A percentile compares a stretch with the other conserved stretches of the same genome.
These are phyloP conservation scores for Malus asiatica DNA, from an alignment of 306 rosid genomes.

Conservation along the genomic window DNA sequence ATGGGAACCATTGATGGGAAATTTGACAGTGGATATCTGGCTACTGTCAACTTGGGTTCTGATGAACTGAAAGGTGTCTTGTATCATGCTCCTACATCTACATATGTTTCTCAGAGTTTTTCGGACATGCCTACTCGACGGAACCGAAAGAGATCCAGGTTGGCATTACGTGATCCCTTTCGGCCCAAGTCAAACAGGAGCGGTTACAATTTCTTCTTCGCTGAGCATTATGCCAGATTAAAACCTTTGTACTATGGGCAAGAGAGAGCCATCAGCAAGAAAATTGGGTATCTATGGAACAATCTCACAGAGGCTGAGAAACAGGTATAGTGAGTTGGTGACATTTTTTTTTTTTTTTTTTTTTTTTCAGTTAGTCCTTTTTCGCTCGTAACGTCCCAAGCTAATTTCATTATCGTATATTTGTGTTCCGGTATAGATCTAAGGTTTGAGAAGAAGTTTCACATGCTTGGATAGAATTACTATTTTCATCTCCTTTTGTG, in stretches of 20 bases:
- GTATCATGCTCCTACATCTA: slow-evolving; percentile 54
- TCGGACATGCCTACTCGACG: slow-evolving; percentile 22
- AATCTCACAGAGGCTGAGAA: slow-evolving; percentile 72
- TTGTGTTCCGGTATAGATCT: neutral
- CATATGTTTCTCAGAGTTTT: slow-evolving; percentile 22
- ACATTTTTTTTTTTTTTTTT: neutral
- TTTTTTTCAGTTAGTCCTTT: neutral
- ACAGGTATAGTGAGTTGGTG: slow-evolving; percentile 37
- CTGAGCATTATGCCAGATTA: slow-evolving; percentile 63
- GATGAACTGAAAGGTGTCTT: slow-evolving; percentile 57
- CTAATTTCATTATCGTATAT: neutral
- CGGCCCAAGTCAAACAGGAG: slow-evolving; percentile 73
- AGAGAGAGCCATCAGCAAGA: slow-evolving; percentile 67
- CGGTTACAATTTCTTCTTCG: slow-evolving; percentile 71
- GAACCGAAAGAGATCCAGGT: slow-evolving; percentile 45
- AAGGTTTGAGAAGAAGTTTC: neutral
- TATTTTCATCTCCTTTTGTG: neutral
- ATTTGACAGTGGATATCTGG: slow-evolving; percentile 64
- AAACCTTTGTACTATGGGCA: slow-evolving; percentile 57
- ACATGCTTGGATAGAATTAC: neutral
- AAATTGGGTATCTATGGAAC: slow-evolving; percentile 63
- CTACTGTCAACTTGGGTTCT: slow-evolving; percentile 51
- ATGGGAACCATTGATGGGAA: slow-evolving; percentile 62
- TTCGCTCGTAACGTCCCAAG: neutral
- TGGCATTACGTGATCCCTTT: slow-evolving; percentile 51